A percentile compares a stretch with the other conserved stretches of the same genome.
Conservation (phyloP, 805 yeast genomes). For the Wickerhamomyces sydowiorum region DNA sequence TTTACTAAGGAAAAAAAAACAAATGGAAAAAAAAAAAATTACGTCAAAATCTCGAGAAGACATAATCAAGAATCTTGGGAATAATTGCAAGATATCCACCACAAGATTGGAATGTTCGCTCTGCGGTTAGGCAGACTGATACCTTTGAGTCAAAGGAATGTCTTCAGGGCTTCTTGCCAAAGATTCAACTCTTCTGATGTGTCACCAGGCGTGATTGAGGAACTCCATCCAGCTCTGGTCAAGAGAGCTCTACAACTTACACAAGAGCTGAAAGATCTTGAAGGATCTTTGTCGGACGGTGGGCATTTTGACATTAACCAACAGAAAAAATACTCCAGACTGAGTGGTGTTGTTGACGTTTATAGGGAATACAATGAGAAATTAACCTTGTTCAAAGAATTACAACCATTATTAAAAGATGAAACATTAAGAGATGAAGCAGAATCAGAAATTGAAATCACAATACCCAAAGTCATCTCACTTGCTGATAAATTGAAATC, state of each 20-base stretch:
- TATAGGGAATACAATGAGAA: conserved; percentile 32
- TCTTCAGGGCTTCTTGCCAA: neutral
- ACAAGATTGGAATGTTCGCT: too few species aligned
- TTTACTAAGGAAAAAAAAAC: too few species aligned
- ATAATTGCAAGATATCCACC: too few species aligned
- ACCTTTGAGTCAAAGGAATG: neutral
- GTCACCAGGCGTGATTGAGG: conserved; percentile 13
- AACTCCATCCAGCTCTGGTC: conserved; percentile 46
- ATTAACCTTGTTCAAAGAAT: conserved; percentile 28
- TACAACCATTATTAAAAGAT: conserved; percentile 41
- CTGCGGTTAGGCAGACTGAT: neutral
- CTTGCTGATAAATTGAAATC: conserved; percentile 43
- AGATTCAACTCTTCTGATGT: conserved; percentile 12
- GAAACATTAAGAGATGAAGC: conserved; percentile 54
- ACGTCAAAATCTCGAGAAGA: too few species aligned
- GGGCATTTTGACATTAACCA: conserved; percentile 37
- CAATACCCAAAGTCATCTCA: conserved; percentile 38
- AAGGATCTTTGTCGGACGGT: conserved; percentile 36
- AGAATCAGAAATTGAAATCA: conserved; percentile 43
- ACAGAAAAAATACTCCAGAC: conserved; percentile 42
- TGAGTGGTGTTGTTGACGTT: conserved; percentile 37
- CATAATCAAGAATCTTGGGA: too few species aligned
- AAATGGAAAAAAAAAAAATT: too few species aligned
- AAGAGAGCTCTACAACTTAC: conserved; percentile 39
- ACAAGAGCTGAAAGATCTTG: conserved; percentile 36